These are phyloP conservation scores for Ophiognomonia clavigignenti-juglandacearum DNA, from an alignment of 2,329 filamentous ascomycete species.

Conservation along the genomic window DNA sequence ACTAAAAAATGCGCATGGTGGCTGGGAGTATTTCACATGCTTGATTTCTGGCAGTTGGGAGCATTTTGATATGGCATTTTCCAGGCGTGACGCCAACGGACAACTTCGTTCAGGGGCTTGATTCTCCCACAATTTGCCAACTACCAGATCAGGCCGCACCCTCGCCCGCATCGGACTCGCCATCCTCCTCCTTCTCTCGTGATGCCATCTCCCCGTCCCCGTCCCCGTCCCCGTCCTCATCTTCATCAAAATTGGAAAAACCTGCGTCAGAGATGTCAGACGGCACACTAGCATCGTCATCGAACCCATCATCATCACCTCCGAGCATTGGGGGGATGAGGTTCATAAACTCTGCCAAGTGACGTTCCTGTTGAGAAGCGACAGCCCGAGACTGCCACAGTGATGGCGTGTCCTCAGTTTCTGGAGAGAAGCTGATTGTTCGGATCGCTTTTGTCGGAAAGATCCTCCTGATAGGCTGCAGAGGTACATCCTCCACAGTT, in stretches of 20 bases:
- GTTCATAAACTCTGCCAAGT: neutral
- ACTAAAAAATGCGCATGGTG: too few relatives aligned
- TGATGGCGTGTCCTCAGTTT: neutral
- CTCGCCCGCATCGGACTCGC: too few relatives aligned
- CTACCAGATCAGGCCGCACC: too few relatives aligned
- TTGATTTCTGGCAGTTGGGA: too few relatives aligned
- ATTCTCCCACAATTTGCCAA: too few relatives aligned
- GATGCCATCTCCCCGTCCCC: too few relatives aligned
- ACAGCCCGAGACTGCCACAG: neutral
- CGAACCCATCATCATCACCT: neutral
- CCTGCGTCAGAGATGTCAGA: neutral
- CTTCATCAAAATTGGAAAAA: neutral
- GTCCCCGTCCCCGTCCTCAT: neutral
- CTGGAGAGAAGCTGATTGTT: slow-evolving; percentile 3
- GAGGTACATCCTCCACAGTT: neutral
- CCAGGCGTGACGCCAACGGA: too few relatives aligned
- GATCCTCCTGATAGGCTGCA: slow-evolving; percentile 3
- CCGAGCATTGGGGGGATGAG: neutral
- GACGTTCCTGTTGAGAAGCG: neutral
- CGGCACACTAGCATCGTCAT: neutral
- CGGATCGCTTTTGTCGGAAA: slow-evolving; percentile 7
- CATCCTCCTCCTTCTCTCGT: too few relatives aligned
- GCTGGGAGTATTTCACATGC: too few relatives aligned
- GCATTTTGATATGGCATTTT: too few relatives aligned
- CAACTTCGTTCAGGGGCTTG: too few relatives aligned